Evolutionary conservation across 306 rosid genomes (phyloP).

Genomic region (Alnus glutinosa): DNA sequence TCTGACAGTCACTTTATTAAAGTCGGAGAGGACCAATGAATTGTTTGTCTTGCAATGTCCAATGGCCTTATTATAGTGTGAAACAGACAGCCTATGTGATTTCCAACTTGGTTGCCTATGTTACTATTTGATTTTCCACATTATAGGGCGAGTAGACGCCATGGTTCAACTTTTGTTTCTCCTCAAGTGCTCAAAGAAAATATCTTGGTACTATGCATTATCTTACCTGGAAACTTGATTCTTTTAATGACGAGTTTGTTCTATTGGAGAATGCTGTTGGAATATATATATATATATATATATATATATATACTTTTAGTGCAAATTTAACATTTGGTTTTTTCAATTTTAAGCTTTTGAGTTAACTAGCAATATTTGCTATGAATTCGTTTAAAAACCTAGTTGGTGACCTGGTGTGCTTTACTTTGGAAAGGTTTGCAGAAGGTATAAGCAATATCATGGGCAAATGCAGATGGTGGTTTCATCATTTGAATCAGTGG

Average conservation of each 20-base stretch:
- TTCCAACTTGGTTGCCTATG: background rate
- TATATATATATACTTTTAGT: too few relatives aligned
- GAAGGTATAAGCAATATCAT: constrained; percentile 80
- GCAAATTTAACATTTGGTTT: too few relatives aligned
- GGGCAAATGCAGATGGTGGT: constrained; percentile 97
- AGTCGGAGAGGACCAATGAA: constrained; percentile 11
- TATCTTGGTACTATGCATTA: background rate
- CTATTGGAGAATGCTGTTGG: background rate
- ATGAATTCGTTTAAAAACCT: background rate
- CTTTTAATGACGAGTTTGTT: background rate
- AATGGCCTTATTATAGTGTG: constrained; percentile 4
- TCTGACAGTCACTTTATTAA: constrained; percentile 10
- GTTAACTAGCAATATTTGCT: too few relatives aligned
- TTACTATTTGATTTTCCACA: constrained; percentile 12
- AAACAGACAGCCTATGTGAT: constrained; percentile 5
- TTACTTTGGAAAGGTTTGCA: constrained; percentile 51
- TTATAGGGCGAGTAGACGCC: background rate
- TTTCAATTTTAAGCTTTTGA: too few relatives aligned
- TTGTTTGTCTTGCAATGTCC: constrained; percentile 15
- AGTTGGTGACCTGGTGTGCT: constrained; percentile 7
- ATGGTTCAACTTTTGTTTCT: background rate
- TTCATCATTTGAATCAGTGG: constrained; percentile 80
- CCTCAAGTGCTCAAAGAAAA: background rate
- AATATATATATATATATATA: background rate
- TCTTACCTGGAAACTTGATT: background rate